Conservation (phyloP, 2,329 filamentous ascomycete genomes). For the Fusarium clavum region DNA sequence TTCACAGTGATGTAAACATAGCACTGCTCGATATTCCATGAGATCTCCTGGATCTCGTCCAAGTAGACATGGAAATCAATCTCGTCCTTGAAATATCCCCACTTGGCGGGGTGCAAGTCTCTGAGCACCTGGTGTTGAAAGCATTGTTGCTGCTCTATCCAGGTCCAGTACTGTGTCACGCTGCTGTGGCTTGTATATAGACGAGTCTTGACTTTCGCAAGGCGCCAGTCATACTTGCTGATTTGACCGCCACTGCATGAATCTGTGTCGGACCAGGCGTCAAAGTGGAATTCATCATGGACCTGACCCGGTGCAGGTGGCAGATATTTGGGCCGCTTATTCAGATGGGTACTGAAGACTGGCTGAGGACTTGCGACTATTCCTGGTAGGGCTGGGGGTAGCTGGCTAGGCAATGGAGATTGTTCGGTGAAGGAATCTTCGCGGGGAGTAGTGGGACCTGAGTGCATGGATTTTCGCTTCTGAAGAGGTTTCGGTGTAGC, state of each 20-base stretch:
- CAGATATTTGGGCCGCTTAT: slow-evolving; percentile 45
- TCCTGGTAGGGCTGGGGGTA: slow-evolving; percentile 13
- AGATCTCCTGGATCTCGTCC: slow-evolving; percentile 59
- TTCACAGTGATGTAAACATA: slow-evolving; percentile 57
- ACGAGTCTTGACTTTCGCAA: slow-evolving; percentile 64
- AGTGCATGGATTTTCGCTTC: slow-evolving; percentile 52
- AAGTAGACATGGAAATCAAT: slow-evolving; percentile 63
- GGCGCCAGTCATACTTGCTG: slow-evolving; percentile 61
- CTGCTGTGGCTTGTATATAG: slow-evolving; percentile 58
- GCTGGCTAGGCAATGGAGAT: slow-evolving; percentile 44
- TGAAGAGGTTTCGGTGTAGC: slow-evolving; percentile 45
- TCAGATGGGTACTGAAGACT: slow-evolving; percentile 33
- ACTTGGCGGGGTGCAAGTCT: slow-evolving; percentile 56
- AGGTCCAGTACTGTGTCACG: slow-evolving; percentile 69
- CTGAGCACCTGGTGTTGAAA: slow-evolving; percentile 68
- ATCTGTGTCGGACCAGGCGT: slow-evolving; percentile 65
- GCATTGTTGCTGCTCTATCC: slow-evolving; percentile 53
- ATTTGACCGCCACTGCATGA: slow-evolving; percentile 61
- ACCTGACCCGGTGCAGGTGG: slow-evolving; percentile 28
- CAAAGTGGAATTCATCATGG: slow-evolving; percentile 57
- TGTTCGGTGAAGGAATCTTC: slow-evolving; percentile 46
- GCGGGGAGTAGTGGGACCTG: slow-evolving; percentile 45
- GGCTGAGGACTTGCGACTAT: slow-evolving; percentile 8
- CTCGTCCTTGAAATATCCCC: slow-evolving; percentile 63
- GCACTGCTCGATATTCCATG: slow-evolving; percentile 56